phyloP scores from a whole-genome alignment of 495 filamentous ascomycete genomes.

The Penicillium turbatum region DNA sequence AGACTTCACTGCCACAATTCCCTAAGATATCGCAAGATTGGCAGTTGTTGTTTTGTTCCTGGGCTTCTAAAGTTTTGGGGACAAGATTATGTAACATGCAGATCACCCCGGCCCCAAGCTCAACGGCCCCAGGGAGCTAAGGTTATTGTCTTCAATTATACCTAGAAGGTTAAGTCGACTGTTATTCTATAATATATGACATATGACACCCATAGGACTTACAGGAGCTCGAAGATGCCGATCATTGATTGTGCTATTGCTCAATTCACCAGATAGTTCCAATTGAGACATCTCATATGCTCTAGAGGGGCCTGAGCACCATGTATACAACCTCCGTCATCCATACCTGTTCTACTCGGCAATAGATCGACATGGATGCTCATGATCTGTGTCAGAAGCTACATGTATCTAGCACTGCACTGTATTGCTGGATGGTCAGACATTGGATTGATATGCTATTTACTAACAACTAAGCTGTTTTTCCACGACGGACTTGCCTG shows the following conservation, averaged over 20 bases:
- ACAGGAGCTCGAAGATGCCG: background rate
- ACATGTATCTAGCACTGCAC: background rate
- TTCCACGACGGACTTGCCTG: background rate
- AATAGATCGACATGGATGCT: background rate
- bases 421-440: too few relatives aligned
- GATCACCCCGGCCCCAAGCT: slow-evolving; percentile 2
- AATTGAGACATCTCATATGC: slow-evolving; percentile 12
- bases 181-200: background rate
- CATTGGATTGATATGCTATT: too few relatives aligned
- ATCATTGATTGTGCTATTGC: background rate
- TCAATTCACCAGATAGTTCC: background rate
- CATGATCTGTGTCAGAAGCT: background rate
- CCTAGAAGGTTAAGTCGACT: background rate
- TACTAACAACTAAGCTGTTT: too few relatives aligned
- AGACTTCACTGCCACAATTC: slow-evolving; percentile 1
- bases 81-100: slow-evolving; percentile 19
- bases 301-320: slow-evolving; percentile 2
- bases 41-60: slow-evolving; percentile 16
- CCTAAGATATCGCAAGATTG: background rate
- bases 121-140: background rate
- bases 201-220: background rate
- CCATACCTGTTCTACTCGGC: background rate
- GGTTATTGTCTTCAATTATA: background rate
- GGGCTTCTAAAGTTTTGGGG: background rate
- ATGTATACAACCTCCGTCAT: background rate